Conservation (phyloP, 768 basidiomycete species). For the Sutorius australiensis region DNA sequence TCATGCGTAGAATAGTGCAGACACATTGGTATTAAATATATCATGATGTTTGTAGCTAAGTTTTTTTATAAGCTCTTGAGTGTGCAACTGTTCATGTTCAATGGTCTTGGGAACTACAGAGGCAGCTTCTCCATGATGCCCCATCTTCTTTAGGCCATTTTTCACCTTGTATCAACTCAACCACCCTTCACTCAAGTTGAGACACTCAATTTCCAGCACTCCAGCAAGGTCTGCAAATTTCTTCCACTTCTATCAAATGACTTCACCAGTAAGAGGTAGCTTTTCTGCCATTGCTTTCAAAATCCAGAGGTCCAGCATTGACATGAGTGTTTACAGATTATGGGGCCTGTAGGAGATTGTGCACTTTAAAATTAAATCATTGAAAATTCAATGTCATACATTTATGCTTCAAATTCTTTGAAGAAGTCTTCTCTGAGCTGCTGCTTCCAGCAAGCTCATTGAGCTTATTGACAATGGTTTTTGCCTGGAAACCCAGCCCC, state of each 20-base stretch:
- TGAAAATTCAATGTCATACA: no score
- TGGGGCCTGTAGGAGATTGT: background rate
- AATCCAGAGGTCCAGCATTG: background rate
- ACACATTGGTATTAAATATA: no score
- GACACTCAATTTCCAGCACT: slow-evolving; percentile 30
- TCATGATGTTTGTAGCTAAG: no score
- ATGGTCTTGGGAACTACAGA: background rate
- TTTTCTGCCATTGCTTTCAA: no score
- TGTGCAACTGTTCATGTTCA: background rate
- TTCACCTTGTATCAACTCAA: background rate
- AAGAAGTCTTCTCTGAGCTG: no score
- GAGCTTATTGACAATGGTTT: background rate
- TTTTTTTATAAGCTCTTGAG: background rate
- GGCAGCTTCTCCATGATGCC: background rate
- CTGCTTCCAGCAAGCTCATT: background rate
- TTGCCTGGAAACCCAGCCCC: background rate
- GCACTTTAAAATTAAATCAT: no score
- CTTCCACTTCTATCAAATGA: background rate
- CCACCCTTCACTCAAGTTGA: slow-evolving; percentile 35
- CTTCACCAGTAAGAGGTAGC: no score
- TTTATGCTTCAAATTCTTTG: no score
- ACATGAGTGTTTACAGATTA: background rate
- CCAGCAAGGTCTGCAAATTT: slow-evolving; percentile 14
- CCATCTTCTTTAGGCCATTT: background rate
- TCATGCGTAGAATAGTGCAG: no score